Conservation (phyloP, 2,329 filamentous ascomycete genomes). For the Fusarium pininemorale region DNA sequence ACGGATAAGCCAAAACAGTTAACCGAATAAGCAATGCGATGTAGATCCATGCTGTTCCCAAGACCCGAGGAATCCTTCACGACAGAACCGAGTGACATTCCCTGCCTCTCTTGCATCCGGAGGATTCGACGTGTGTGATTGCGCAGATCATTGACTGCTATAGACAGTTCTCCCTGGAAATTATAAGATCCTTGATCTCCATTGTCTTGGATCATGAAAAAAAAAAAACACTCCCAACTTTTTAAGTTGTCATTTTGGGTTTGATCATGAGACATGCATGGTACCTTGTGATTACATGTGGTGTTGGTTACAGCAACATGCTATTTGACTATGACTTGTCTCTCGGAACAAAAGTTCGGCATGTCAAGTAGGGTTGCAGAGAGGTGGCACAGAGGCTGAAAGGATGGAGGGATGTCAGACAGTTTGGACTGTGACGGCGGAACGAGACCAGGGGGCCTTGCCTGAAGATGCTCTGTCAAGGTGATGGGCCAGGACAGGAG, state of each 20-base stretch:
- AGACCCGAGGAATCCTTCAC: not conserved
- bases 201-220: not conserved
- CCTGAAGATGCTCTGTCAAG: not conserved
- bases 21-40: conserved; percentile 1
- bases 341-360: not conserved
- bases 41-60: not conserved
- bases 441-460: conserved; percentile 22
- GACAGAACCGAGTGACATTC: not conserved
- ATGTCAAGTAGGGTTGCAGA: conserved; percentile 5
- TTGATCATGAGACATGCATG: conserved; percentile 2
- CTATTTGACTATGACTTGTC: not conserved
- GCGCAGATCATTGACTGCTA: not conserved
- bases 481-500: not conserved
- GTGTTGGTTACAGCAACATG: conserved; percentile 1
- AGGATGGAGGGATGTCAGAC: conserved; percentile 6
- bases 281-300: not conserved
- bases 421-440: conserved; percentile 10
- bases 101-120: not conserved
- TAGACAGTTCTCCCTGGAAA: not conserved
- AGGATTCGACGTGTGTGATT: not conserved
- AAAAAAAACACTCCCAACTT: not conserved
- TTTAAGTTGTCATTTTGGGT: not conserved
- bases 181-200: not conserved
- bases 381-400: not conserved
- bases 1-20: not conserved